Evolutionary conservation across 176 grass and related monocot genomes (phyloP).

Genomic region (Oryza meyeriana): DNA sequence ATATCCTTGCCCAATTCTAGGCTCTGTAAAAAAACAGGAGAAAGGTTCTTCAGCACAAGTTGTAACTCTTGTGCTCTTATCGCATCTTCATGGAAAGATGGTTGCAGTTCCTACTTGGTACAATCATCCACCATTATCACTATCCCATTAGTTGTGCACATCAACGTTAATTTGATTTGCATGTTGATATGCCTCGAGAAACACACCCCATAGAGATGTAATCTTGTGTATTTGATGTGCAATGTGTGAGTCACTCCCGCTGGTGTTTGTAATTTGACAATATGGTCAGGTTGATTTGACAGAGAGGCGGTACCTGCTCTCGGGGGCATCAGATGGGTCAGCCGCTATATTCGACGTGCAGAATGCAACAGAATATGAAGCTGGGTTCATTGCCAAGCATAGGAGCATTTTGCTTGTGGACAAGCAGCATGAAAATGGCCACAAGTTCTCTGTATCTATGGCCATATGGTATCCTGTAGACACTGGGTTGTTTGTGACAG

Average conservation of each 20-base stretch:
- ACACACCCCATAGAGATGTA: neutral
- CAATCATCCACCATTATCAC: neutral
- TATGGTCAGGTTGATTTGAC: constrained; percentile 83
- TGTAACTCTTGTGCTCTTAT: no score
- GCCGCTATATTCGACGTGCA: constrained; percentile 69
- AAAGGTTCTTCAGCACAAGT: no score
- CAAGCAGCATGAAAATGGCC: constrained; percentile 62
- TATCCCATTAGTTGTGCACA: neutral
- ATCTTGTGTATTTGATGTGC: neutral
- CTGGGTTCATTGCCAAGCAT: constrained; percentile 71
- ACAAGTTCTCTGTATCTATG: constrained; percentile 69
- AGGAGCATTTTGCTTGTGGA: constrained; percentile 67
- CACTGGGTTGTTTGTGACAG: constrained; percentile 79
- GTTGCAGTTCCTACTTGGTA: no score
- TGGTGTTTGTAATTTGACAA: constrained; percentile 46
- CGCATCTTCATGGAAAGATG: no score
- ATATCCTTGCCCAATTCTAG: no score
- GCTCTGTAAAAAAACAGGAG: no score
- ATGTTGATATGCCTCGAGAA: neutral
- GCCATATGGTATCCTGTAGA: constrained; percentile 90
- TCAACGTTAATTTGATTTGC: neutral
- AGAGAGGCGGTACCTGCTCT: constrained; percentile 84
- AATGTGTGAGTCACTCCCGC: neutral
- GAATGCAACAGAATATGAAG: constrained; percentile 43
- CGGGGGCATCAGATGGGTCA: constrained; percentile 78